Conservation (phyloP, 2,329 filamentous ascomycete genomes). For the Emmonsia crescens region DNA sequence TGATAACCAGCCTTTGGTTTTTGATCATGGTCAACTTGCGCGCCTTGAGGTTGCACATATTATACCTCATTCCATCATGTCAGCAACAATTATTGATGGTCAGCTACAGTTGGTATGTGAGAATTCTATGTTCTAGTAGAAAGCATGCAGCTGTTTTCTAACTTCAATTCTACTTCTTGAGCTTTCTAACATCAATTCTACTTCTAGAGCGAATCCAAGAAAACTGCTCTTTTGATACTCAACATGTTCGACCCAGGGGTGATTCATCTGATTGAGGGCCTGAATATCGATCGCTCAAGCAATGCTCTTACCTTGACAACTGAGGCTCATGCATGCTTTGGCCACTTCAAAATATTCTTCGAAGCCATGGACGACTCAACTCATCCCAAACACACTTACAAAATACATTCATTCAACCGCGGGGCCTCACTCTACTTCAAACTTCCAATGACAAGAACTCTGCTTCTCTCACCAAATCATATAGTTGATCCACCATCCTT, state of each 20-base stretch:
- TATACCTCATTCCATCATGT: not conserved
- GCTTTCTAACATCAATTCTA: no score
- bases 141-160: not conserved
- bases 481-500: not conserved
- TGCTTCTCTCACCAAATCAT: not conserved
- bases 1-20: not conserved
- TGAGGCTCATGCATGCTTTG: not conserved
- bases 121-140: not conserved
- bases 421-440: not conserved
- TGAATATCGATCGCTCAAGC: not conserved
- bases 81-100: not conserved
- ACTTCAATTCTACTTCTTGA: not conserved
- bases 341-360: not conserved
- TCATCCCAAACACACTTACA: not conserved
- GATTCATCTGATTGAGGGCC: not conserved
- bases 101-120: not conserved
- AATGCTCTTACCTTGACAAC: not conserved
- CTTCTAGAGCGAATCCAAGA: not conserved
- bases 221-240: not conserved
- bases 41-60: not conserved
- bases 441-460: not conserved
- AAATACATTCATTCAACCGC: not conserved
- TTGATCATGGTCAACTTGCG: not conserved
- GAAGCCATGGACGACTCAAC: not conserved
- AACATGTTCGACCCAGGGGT: not conserved